Evolutionary conservation across 75 land plant species (phyloP), one percentile per base, ranked within the genome.

Genomic region (Pinus taeda): DNA sequence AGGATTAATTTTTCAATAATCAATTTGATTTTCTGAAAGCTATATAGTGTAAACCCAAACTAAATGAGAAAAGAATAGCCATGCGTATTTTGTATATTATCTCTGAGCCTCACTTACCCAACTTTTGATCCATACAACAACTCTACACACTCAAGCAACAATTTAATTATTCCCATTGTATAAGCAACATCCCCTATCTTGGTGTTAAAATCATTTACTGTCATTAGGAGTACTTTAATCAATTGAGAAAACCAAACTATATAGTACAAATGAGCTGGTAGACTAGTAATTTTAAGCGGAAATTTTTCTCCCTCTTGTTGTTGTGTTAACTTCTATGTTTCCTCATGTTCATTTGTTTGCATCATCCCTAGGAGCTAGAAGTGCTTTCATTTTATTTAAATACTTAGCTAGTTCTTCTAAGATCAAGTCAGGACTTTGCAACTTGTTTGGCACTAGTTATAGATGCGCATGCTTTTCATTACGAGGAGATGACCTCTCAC

Each of bases 51-150:
- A 70, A 95, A 77, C 3, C 90, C 98, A 79, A 97, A 90, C 67
- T 91, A 94, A 42, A 88, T 92, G 63, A 95, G 89, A 74, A 91
- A 95, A 39, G 91, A 91, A 83, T 97, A 97, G 59, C 98, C 99
- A 87, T 93, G 98, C 11, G 96, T 96, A 84, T 95, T 95, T 45
- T 93, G 94, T 60, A 97, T 87, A 79, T 97, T 93, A 77, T 95
- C 96, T 79, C 94, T 85, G 13, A 97, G 90, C 66, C 82, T 83
- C 30, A 89, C 59, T 26, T 88, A 90, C 59, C 95, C 90, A 87
- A 97, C 89, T 80, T 89, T 94, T 96, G 81, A 87, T 74, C 96
- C 90, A 71, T 86, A 91, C 29, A 98, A 97, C 60, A 97, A 77
- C 56, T 93, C 90, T 11, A 97, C 91, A 74, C 94, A 93, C 79